Evolutionary conservation across 2,329 filamentous ascomycete genomes (phyloP), one percentile per base, ranked within the genome.

Genomic region (Thielaviopsis punctulata): DNA sequence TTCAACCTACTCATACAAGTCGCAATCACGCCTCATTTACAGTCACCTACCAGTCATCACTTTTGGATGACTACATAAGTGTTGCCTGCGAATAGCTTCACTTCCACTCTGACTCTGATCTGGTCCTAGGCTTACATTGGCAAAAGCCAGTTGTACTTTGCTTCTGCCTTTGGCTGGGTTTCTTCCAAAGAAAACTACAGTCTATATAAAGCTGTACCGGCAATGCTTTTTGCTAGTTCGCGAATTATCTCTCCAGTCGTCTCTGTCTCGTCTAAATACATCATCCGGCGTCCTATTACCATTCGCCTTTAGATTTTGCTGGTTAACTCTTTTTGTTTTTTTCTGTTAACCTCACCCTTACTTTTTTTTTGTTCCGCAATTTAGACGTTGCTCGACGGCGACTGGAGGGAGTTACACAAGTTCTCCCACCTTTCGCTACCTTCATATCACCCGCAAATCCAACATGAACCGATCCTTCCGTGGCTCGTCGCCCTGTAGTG

Each of bases 401-500:
- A 75, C 73, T 76, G 73, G 72, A 75, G 69, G 65, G 52, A 57
- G 57, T 54, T 60, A 45, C 56, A 57, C 54, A 60, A 62, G 62
- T 65, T 63, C 59, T 50, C 23, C 36, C 21, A 22, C 45, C 15
- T 22, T 45, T 60, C 64, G 62, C 57, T 59, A 54, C 51, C 58
- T 52, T 45, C 51, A 57, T 51, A 54, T 39, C 58, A 58, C 58
- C 56, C 57, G 58, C 59, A 59, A 56, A 59, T 58, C 62, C 70
- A 81, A 79, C 67, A 81, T 81, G 78, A 69, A 69, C 9, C 41
- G 45, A 45, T 21, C 19, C 18, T 46, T 71, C 61, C 63, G 69
- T 65, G 66, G 69, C 63, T 74, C 73, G 65, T 70, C 74, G 67
- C 68, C 69, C 65, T 72, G 71, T 63, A n/a, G n/a, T n/a, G 67